Evolutionary conservation across 768 basidiomycete species (phyloP).

Genomic region (Russula abietina): DNA sequence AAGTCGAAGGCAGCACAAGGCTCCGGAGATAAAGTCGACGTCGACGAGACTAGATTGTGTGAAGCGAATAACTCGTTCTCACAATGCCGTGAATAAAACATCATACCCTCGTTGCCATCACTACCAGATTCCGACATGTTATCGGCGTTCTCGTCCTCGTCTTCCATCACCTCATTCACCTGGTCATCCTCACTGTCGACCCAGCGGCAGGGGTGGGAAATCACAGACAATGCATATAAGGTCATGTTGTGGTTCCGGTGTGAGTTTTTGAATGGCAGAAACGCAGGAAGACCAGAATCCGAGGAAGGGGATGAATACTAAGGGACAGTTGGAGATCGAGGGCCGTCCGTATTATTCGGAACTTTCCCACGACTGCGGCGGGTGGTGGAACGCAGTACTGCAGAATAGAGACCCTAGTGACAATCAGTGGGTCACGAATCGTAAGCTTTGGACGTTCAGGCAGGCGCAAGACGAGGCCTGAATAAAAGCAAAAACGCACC

Average conservation of each 20-base stretch:
- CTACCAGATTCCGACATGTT: constrained; percentile 25
- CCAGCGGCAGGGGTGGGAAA: constrained; percentile 51
- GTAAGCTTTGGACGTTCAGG: background rate
- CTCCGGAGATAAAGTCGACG: constrained; percentile 66
- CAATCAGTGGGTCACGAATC: background rate
- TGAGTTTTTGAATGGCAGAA: constrained; percentile 53
- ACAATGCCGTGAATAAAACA: constrained; percentile 3
- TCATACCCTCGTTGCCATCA: constrained; percentile 59
- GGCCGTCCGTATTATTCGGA: constrained; percentile 40
- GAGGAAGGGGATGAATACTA: constrained; percentile 60
- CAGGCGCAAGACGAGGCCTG: background rate
- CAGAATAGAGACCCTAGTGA: constrained; percentile 59
- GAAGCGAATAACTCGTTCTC: background rate
- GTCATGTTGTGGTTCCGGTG: constrained; percentile 68
- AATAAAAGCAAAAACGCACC: constrained; percentile 48
- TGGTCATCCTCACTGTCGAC: constrained; percentile 59
- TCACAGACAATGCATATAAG: constrained; percentile 75
- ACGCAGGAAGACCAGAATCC: constrained; percentile 67
- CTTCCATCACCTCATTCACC: constrained; percentile 39
- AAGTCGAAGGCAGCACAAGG: constrained; percentile 45
- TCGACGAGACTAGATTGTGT: constrained; percentile 53
- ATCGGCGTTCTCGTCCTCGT: constrained; percentile 42
- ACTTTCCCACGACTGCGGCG: constrained; percentile 29
- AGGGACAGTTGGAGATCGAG: constrained; percentile 62
- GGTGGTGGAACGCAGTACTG: constrained; percentile 69